Evolutionary conservation across 108 stramenopile genomes (phyloP).

Genomic region (Pseudonitzschia multiseries): DNA sequence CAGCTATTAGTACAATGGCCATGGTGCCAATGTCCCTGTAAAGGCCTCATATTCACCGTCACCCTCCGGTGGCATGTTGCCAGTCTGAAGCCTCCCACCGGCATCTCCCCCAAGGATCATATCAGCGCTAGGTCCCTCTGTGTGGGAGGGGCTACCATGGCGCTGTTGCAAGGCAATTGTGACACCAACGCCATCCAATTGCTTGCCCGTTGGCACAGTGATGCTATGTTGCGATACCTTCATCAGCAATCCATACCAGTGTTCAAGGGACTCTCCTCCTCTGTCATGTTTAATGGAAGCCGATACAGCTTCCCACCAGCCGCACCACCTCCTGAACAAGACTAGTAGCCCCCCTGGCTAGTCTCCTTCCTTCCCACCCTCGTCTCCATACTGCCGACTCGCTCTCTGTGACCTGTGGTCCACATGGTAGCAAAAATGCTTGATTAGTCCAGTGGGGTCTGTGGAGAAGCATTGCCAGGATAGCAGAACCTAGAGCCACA

Average conservation of each 20-base stretch:
- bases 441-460: too few relatives aligned
- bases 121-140: conserved; percentile 51
- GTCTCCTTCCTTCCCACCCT: too few relatives aligned
- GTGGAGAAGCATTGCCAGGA: too few relatives aligned
- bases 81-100: background rate
- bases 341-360: too few relatives aligned
- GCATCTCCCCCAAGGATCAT: conserved; percentile 29
- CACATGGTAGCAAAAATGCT: too few relatives aligned
- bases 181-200: conserved; percentile 51
- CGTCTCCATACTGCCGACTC: too few relatives aligned
- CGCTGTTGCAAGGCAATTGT: conserved; percentile 41
- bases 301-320: conserved; percentile 21
- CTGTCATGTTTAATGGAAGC: conserved; percentile 31
- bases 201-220: conserved; percentile 54
- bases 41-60: background rate
- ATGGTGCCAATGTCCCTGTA: background rate
- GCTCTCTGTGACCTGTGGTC: too few relatives aligned
- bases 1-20: background rate
- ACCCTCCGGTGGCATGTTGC: background rate
- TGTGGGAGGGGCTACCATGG: conserved; percentile 61
- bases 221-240: conserved; percentile 61
- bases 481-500: too few relatives aligned
- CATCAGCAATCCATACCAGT: conserved; percentile 41
- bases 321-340: too few relatives aligned
- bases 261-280: conserved; percentile 33